Evolutionary conservation across 768 basidiomycete genomes (phyloP).

Genomic region (Sporobolomyces phaffii): DNA sequence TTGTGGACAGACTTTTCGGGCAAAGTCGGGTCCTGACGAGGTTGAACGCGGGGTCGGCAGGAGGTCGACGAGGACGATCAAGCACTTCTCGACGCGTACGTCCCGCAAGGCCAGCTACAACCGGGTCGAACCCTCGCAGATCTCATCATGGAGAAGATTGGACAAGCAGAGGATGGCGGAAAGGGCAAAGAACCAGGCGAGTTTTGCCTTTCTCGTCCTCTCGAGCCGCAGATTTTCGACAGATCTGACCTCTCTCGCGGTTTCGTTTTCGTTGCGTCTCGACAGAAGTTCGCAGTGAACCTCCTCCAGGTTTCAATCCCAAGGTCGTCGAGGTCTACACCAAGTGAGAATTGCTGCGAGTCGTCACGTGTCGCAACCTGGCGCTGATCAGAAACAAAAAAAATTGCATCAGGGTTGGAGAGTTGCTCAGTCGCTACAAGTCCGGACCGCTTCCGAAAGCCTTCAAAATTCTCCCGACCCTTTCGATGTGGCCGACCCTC

Average conservation of each 20-base stretch:
- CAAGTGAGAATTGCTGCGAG: conserved; percentile 61
- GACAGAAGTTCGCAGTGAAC: conserved; percentile 5
- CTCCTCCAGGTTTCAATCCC: conserved; percentile 68
- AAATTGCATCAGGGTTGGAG: conserved; percentile 88
- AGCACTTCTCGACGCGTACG: conserved; percentile 71
- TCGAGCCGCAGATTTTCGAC: too few species aligned
- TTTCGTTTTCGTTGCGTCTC: neutral
- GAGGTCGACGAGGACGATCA: conserved; percentile 87
- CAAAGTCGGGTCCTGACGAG: neutral
- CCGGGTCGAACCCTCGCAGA: conserved; percentile 73
- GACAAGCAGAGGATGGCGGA: conserved; percentile 57
- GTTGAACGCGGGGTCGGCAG: conserved; percentile 42
- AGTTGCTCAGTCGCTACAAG: conserved; percentile 77
- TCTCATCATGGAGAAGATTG: conserved; percentile 90
- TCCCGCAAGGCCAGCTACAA: conserved; percentile 56
- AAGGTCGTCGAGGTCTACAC: conserved; percentile 87
- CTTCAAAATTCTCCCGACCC: conserved; percentile 95
- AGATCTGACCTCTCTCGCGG: neutral
- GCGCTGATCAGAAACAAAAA: too few species aligned
- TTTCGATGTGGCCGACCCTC: conserved; percentile 91
- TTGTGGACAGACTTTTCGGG: neutral
- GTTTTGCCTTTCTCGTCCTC: neutral
- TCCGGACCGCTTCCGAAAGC: conserved; percentile 91
- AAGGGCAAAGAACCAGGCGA: conserved; percentile 51
- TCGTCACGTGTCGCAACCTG: too few species aligned